Conservation (phyloP, 805 yeast species). For the Teunomyces barrocoloradensis region DNA sequence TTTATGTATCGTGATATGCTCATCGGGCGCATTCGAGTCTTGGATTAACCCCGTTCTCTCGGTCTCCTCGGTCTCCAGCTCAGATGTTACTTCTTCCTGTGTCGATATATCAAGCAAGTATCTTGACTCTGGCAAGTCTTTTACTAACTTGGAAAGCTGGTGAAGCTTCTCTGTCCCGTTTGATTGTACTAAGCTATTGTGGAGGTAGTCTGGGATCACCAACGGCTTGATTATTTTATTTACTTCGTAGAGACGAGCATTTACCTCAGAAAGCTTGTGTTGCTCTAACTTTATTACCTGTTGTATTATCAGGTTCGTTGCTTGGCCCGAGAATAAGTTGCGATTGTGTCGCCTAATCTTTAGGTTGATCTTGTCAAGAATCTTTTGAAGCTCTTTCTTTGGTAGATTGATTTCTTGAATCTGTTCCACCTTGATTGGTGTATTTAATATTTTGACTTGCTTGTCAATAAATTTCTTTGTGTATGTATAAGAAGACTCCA, state of each 20-base stretch:
- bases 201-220: conserved; percentile 20
- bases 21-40: neutral
- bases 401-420: conserved; percentile 13
- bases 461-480: conserved; percentile 33
- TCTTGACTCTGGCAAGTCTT: conserved; percentile 33
- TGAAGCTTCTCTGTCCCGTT: conserved; percentile 11
- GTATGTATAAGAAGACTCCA: conserved; percentile 22
- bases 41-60: neutral
- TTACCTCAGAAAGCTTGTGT: conserved; percentile 25
- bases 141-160: conserved; percentile 23
- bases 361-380: conserved; percentile 22
- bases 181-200: conserved; percentile 10
- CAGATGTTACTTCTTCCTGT: conserved; percentile 2
- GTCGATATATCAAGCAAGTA: conserved; percentile 21
- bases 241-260: conserved; percentile 23
- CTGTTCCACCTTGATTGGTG: conserved; percentile 23
- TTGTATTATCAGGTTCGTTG: conserved; percentile 34
- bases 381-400: conserved; percentile 13
- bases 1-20: neutral
- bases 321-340: conserved; percentile 25
- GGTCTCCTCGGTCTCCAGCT: conserved; percentile 6
- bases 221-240: conserved; percentile 24
- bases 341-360: conserved; percentile 26
- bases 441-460: conserved; percentile 26
- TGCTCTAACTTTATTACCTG: conserved; percentile 35